Evolutionary conservation across 2,329 filamentous ascomycete species (phyloP), one percentile per base, ranked within the genome.

Genomic region (Volutella citrinella): DNA sequence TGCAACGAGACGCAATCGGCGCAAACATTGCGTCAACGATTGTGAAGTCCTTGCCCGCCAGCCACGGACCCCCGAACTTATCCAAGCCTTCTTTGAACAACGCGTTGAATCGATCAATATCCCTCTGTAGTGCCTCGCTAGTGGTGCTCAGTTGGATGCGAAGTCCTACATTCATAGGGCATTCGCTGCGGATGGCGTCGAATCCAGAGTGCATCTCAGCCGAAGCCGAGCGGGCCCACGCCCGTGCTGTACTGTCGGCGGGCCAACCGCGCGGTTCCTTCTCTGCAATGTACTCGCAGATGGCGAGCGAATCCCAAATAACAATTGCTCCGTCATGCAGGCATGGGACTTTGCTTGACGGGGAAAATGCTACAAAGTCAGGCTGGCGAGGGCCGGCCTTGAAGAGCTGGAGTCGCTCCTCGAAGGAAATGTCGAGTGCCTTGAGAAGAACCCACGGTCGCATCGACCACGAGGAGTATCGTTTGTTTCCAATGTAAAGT

Each of bases 131-230:
- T 2, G 40, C 55, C 18, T 53, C 51, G 33, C 54, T 54, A 0
- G 52, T 49, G 3, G 38, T 31, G 2, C 41, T 50, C 24, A 65
- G 35, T 29, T 61, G 52, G 22, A 69, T 51, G 11, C 66, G 50
- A 14, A 68, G 34, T 0, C 52, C 60, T 4, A 69, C 62, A 34
- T 69, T 70, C 57, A 65, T 64, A 19, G 54, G 47, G 38, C 66
- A 69, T 41, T 69, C 61, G 30, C 61, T 51, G 2, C 69, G 60
- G 16, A 72, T 46, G 13, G 56, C 54, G 5, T 30, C 26, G 42
- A 72, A 72, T 18, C 63, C 54, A 3, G 68, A 57, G 51, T 71
- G 68, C 68, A 72, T 72, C 47, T 70, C 64, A 0, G 68, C 64
- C 6, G 63, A 60, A 7, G 67, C 69, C 18, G 52, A 55, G 22